Base-by-base conservation (phyloP, 345 rosid species). In the Salix viminalis region DNA sequence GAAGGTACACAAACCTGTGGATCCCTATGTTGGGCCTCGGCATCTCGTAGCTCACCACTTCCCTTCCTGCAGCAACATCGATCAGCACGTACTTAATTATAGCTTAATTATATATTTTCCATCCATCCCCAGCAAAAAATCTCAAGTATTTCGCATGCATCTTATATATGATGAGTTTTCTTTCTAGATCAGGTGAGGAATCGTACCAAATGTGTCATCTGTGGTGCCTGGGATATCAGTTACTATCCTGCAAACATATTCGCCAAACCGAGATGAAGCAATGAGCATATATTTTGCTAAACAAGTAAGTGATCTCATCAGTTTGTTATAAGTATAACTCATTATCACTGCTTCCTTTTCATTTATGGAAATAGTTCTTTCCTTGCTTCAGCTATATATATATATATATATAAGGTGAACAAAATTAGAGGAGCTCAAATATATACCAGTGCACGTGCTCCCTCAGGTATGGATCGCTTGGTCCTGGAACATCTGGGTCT, bases 401-500 rank as follows among this genome's bases (percentile, higher is more conserved):
- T 30, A 28, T 14, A n/a, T n/a, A 34, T 34, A 30, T 30, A 54
- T 15, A 52, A 67, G 24, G 26, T 16, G 13, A 15, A 16, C 10
- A 19, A 9, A 52, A 16, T 52, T 19, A 21, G 28, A 58, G 62
- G 23, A 58, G 10, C 21, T 34, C 37, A 34, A 19, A 73, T n/a
- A 3, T 34, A 44, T 89, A 95, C 99, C 97, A 93, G 88, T 95
- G 99, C 70, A 93, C 82, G 79, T 95, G 99, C 88, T 95, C 99
- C 79, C 85, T 91, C 73, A 93, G 86, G 80, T 91, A 93, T 44
- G 99, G 99, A 79, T 95, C 99, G 79, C 99, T 95, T 18, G 99
- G 99, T 54, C 97, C 97, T 12, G 99, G 99, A 79, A 89, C 97
- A 89, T 95, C 99, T 54, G 99, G 99, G 83, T 95, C 99, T 24